Evolutionary conservation across 305 asterid genomes (phyloP), one percentile per base, ranked within the genome.

Genomic region (Fraxinus platypoda): DNA sequence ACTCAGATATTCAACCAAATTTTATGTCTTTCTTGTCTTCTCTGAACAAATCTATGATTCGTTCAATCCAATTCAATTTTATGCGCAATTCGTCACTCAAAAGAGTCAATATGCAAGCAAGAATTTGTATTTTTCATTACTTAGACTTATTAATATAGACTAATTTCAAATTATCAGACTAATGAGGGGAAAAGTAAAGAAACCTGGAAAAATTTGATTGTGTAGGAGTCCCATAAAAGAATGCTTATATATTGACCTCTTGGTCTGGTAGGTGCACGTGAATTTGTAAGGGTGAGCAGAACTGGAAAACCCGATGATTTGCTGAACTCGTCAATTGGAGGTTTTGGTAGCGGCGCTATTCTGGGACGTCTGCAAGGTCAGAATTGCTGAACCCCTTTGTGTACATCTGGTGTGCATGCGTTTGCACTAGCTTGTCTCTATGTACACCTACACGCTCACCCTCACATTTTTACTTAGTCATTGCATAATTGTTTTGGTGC

Each of bases 361-460:
- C 97, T 94, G 21, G 99, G 99, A 76, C 97, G 95, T 80, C 94
- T 95, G 84, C 99, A 95, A 94, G 99, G 98, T 95, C 71, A 52
- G 83, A 66, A 52, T 76, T 74, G 66, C 15, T 26, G 26, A 66
- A 15, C 8, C 68, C 28, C 66, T 85, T 28, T 62, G 4, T 81
- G 76, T 57, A 25, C 73, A n/a, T 46, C 4, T 43, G 34, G 37
- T 26, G 15, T 23, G 57, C 7, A 19, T 62, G 72, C 0, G 15
- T 2, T 11, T 8, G 17, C 15, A 62, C 31, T 62, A 0, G 33
- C 72, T 23, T 62, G 64, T 52, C 64, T 52, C 8, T 52, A 52
- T 17, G 19, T 52, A 3, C 15, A 23, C 7, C 31, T 62, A 59
- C 31, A 23, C 8, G 9, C 72, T 21, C 17, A 23, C 15, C 5